Base-by-base conservation (phyloP, 2,329 filamentous ascomycete genomes). In the Raffaelea arxii region DNA sequence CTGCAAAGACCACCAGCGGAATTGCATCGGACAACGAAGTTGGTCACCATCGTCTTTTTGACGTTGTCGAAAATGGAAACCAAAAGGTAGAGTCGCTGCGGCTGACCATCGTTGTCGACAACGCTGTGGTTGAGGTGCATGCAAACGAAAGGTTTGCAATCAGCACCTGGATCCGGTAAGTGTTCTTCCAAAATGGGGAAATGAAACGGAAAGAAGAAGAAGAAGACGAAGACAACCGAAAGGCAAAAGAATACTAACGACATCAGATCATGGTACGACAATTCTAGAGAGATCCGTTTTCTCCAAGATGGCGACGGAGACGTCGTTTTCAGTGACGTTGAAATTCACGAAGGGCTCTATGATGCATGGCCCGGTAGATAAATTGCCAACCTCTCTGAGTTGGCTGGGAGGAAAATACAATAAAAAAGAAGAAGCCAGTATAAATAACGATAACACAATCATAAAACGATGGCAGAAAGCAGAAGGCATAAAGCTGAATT, bases 101-200 rank as follows among this genome's bases (percentile, higher is more conserved):
- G 2, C 23, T 44, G 12, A 44, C 42, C 30, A 25, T 44, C 14
- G 42, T 44, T 18, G 42, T 44, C 42, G 42, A 44, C 42, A 44
- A 21, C 42, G 42, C 42, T 23, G 42, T 44, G 16, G 42, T 44
- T 23, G 42, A 44, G 42, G 42, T 44, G 21, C 42, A 44, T 21
- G 42, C 32, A 12, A 44, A 44, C 42, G 22, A 44, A n/a, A 30
- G 42, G 6, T 44, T 44, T 25, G 30, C 42, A 22, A 19, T 44
- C 5, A 25, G 42, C 42, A 44, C 42, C 6, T 44, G 42, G 42
- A 25, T 44, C 21, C 27, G 27, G 27, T 32, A 32, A 32, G 27
- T 32, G 10, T 32, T 10, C 10, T 16, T 32, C 10, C 27, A 32
- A n/a, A n/a, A n/a, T n/a, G n/a, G n/a, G n/a, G n/a, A n/a, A n/a